Evolutionary conservation across 2,329 filamentous ascomycete genomes (phyloP).

Genomic region (Fusarium chaquense): DNA sequence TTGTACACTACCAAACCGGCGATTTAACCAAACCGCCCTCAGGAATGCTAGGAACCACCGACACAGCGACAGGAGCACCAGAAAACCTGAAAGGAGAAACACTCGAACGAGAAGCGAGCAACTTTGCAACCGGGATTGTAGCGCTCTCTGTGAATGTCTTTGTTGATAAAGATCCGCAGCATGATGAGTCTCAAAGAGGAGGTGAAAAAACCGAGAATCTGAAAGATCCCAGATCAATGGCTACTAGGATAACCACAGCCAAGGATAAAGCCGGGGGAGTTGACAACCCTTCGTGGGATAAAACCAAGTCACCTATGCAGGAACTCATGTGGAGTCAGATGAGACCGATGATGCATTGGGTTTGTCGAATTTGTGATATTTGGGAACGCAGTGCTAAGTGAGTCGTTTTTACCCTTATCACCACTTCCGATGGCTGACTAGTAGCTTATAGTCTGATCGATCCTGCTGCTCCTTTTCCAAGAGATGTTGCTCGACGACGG

Average conservation of each 20-base stretch:
- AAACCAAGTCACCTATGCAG: constrained; percentile 81
- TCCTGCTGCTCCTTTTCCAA: constrained; percentile 70
- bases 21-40: constrained; percentile 79
- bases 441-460: constrained; percentile 57
- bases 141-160: constrained; percentile 72
- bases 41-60: constrained; percentile 77
- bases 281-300: constrained; percentile 66
- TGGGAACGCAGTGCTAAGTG: constrained; percentile 59
- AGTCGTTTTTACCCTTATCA: neutral
- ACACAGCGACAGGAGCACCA: constrained; percentile 80
- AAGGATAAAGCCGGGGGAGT: constrained; percentile 60
- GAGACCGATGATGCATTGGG: constrained; percentile 72
- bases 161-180: constrained; percentile 77
- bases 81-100: constrained; percentile 84
- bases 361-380: constrained; percentile 56
- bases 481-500: constrained; percentile 62
- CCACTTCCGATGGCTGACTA: neutral
- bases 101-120: constrained; percentile 81
- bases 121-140: constrained; percentile 76
- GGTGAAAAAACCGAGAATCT: constrained; percentile 57
- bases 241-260: constrained; percentile 59
- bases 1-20: constrained; percentile 75
- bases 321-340: constrained; percentile 80
- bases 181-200: constrained; percentile 53
- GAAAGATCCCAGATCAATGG: constrained; percentile 27